These are phyloP conservation scores for Fusarium algeriense DNA, from an alignment of 2,329 filamentous ascomycete species.

Conservation along the genomic window DNA sequence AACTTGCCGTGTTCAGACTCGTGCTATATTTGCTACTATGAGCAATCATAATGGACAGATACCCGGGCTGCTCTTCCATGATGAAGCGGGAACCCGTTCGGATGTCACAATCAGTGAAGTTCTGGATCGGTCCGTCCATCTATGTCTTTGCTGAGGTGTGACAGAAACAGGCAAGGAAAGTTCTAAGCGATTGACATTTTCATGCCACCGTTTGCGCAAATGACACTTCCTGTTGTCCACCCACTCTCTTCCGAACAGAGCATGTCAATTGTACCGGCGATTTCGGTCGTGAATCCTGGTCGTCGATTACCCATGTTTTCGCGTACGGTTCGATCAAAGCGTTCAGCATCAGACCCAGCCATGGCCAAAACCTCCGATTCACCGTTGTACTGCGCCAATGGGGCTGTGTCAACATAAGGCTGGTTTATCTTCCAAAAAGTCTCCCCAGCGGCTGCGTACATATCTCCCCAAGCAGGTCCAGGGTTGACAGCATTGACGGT, in stretches of 20 bases:
- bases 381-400: conserved; percentile 52
- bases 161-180: not conserved
- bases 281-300: conserved; percentile 61
- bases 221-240: conserved; percentile 78
- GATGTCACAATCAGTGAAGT: conserved; percentile 14
- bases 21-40: not conserved
- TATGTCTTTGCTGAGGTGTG: not conserved
- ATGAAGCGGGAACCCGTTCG: conserved; percentile 20
- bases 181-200: conserved; percentile 54
- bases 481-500: conserved; percentile 71
- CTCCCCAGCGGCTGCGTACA: conserved; percentile 59
- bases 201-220: conserved; percentile 75
- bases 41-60: not conserved
- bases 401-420: conserved; percentile 53
- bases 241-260: conserved; percentile 73
- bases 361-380: conserved; percentile 48
- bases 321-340: conserved; percentile 52
- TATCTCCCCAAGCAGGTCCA: conserved; percentile 65
- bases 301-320: conserved; percentile 51
- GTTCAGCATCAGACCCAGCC: conserved; percentile 49
- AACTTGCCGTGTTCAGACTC: not conserved
- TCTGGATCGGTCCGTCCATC: not conserved
- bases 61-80: not conserved
- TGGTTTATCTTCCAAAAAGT: conserved; percentile 55
- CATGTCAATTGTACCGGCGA: conserved; percentile 79